Evolutionary conservation across 495 filamentous ascomycete genomes (phyloP), one percentile per base, ranked within the genome.

Genomic region (Talaromyces thailandensis): DNA sequence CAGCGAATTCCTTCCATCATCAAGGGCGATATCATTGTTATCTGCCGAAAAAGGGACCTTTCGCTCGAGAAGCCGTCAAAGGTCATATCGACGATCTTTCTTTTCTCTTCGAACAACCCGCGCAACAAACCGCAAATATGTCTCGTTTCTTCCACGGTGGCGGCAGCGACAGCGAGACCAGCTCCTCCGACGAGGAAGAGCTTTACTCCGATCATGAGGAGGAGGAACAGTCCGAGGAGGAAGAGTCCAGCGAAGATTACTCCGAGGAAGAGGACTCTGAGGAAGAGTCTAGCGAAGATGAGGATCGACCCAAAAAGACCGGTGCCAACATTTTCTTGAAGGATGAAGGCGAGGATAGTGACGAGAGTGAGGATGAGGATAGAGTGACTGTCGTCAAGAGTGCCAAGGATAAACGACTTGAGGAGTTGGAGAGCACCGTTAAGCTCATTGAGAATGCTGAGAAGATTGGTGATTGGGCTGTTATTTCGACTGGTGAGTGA

Each of bases 91-190:
- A 18, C 26, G 24, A 28, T 18, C 28, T 26, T 26, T 6, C 16
- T 0, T 56, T 56, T 28, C 14, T 21, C 25, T 4, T 37, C 9
- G 32, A 24, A 18, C 2, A 37, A 58, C 37, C 37, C 53, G n/a
- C 35, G 31, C 35, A 35, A 26, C 18, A 43, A 24, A 51, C 70
- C 69, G 68, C 73, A 68, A 78, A 56, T 67, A 75, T 75, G 77
- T 98, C 94, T 84, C 90, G 93, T 73, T 98, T 98, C 81, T 98
- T 98, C 85, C 89, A 91, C 76, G 87, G 87, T 68, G 88, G 88
- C 74, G 90, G 91, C 78, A 93, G 92, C 82, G 93, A 92, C 77
- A 94, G 90, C 74, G 82, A 85, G 65, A 78, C 75, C 71, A 80
- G 75, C 70, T 80, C 78, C 73, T 95, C 90, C 71, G 89, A 88